Base-by-base conservation (phyloP, 2,329 filamentous ascomycete species). In the Colletotrichum acutatum region DNA sequence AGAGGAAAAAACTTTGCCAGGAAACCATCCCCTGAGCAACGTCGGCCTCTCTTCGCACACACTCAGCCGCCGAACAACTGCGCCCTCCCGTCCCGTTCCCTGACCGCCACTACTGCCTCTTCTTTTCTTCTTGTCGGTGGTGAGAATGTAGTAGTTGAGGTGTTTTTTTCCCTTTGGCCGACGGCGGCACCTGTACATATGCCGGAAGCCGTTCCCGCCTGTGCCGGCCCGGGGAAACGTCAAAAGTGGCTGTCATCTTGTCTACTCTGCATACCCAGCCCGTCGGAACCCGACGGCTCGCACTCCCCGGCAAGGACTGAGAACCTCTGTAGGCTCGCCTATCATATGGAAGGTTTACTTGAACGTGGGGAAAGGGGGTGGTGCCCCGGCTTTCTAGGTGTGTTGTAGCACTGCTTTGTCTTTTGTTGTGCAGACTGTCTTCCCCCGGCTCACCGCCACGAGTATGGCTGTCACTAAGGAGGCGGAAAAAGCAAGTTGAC, bases 71-170 rank as follows among this genome's bases (percentile, higher is more conserved):
- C 37, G 42, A 62, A 42, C 37, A 52, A 30, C 63, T 63, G 71
- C 71, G 62, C 42, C 46, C 52, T 67, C 68, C 71, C 63, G 71
- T 28, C 62, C 71, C 58, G 62, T 28, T 19, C 68, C 58, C 57
- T 58, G 68, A 71, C 62, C 71, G 71, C 71, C 67, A 74, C 34
- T 67, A 68, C 57, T 67, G 68, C 62, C 71, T 72, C 42, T 63
- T 67, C 32, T 56, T 72, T 54, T 32, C 57, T 68, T 72, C 72
- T 68, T 59, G 16, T 53, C 14, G n/a, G 46, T 37, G 66, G 58
- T 66, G 8, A 34, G 22, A 4, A 22, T 22, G 42, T n/a, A 22
- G 42, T 49, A 37, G n/a, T 5, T n/a, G 16, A 24, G 37, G 22
- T 3, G 32, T 46, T 56, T 5, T 46, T 46, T 56, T n/a, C n/a